Evolutionary conservation across 768 basidiomycete genomes (phyloP).

Genomic region (Kwoniella mangroviensis): DNA sequence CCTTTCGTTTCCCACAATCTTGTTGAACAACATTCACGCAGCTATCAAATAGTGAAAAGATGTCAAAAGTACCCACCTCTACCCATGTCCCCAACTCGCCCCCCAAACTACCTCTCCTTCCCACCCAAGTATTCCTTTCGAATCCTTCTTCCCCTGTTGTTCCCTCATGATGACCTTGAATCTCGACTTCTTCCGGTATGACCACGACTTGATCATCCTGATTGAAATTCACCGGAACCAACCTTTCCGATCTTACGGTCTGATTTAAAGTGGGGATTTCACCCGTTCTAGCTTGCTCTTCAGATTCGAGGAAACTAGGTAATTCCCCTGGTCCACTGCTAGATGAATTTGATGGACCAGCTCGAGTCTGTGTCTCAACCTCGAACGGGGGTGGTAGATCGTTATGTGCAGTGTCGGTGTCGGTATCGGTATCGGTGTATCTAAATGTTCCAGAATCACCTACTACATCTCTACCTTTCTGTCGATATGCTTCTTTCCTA

Average conservation of each 20-base stretch:
- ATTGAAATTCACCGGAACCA: conserved; percentile 25
- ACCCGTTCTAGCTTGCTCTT: conserved; percentile 40
- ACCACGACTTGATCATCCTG: conserved; percentile 17
- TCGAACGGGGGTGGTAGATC: conserved; percentile 49
- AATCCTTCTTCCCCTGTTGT: conserved; percentile 5
- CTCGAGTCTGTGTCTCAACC: neutral
- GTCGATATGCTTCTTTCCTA: conserved; percentile 47
- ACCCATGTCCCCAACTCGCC: conserved; percentile 51
- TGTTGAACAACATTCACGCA: neutral
- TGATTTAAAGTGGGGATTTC: conserved; percentile 29
- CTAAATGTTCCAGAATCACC: conserved; percentile 48
- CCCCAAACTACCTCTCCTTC: conserved; percentile 37
- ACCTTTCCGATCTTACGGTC: conserved; percentile 22
- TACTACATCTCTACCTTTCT: conserved; percentile 53
- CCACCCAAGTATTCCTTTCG: conserved; percentile 34
- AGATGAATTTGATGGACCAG: conserved; percentile 26
- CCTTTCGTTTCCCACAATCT: neutral
- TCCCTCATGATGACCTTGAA: neutral
- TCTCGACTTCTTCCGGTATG: neutral
- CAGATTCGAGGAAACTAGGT: conserved; percentile 45
- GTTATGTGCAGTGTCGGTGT: neutral
- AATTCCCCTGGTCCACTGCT: conserved; percentile 15
- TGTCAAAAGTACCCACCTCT: conserved; percentile 35
- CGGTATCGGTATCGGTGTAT: conserved; percentile 1
- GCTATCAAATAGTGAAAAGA: neutral